A percentile compares a stretch with the other conserved stretches of the same genome.
Conservation (phyloP, 139 green algal species). For the Chlorella sorokiniana region DNA sequence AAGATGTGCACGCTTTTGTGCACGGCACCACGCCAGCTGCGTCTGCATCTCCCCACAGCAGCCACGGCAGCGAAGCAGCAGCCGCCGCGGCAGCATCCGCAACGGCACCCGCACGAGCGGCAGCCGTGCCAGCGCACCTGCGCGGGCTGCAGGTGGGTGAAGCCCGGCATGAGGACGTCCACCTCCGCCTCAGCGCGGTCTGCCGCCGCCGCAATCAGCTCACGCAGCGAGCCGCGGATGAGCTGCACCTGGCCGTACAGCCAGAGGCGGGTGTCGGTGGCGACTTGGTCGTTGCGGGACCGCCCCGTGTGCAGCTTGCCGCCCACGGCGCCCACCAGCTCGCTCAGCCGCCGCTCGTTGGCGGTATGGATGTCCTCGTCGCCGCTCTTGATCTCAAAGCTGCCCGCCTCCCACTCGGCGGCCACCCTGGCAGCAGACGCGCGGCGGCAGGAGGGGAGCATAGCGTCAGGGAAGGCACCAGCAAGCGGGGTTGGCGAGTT, state of each 20-base stretch:
- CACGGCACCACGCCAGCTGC: too few species aligned
- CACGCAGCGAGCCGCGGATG: constrained; percentile 72
- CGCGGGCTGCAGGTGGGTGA: constrained; percentile 96
- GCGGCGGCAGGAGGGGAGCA: not conserved
- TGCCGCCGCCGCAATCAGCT: constrained; percentile 80
- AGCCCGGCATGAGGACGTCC: constrained; percentile 94
- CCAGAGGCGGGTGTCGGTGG: constrained; percentile 97
- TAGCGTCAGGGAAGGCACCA: not conserved
- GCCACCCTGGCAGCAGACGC: constrained; percentile 54
- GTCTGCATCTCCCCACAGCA: too few species aligned
- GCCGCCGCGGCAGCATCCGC: too few species aligned
- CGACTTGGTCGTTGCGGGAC: constrained; percentile 96
- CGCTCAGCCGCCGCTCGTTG: constrained; percentile 92
- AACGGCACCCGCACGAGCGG: too few species aligned
- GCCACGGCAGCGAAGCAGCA: too few species aligned
- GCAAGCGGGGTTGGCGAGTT: too few species aligned
- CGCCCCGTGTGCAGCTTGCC: constrained; percentile 99
- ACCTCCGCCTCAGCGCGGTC: constrained; percentile 84
- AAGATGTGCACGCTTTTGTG: too few species aligned
- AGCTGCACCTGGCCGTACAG: constrained; percentile 74
- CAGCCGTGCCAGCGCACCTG: constrained; percentile 11
- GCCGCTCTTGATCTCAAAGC: constrained; percentile 82
- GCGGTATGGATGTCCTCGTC: constrained; percentile 99
- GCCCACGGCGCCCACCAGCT: constrained; percentile 87
- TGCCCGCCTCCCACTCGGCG: constrained; percentile 68